A percentile compares a stretch with the other conserved stretches of the same genome.
Evolutionary conservation across 106 monocot genomes (phyloP).

Genomic region (Dactylorhiza incarnata): DNA sequence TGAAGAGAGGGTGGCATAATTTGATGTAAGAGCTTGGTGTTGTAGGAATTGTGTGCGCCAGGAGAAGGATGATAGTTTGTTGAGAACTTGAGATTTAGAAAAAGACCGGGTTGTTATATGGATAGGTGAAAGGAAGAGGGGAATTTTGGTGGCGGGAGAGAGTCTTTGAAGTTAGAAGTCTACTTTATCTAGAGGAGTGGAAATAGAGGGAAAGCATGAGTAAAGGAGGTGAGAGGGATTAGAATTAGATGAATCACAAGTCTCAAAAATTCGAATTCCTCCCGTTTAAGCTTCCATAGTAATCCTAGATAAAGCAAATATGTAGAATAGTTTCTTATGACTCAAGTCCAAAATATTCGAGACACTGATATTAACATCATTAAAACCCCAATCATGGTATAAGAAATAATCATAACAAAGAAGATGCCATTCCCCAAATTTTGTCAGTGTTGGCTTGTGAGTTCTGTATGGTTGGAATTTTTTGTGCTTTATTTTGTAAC

Average conservation of each 20-base stretch:
- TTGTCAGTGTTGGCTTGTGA: no score
- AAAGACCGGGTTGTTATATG: not conserved
- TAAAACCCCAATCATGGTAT: no score
- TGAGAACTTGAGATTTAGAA: not conserved
- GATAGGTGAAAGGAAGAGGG: not conserved
- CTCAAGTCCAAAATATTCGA: not conserved
- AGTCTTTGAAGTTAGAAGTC: not conserved
- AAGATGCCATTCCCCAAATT: no score
- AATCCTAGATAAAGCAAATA: not conserved
- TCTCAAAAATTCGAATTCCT: not conserved
- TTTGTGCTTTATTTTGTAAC: no score
- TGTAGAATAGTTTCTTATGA: not conserved
- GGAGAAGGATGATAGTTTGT: not conserved
- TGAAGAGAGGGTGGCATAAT: not conserved
- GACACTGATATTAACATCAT: no score
- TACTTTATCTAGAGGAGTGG: not conserved
- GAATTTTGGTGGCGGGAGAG: not conserved
- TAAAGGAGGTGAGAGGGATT: not conserved
- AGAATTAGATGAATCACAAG: not conserved
- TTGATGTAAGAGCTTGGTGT: not conserved
- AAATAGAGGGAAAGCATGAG: not conserved
- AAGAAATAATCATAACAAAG: no score
- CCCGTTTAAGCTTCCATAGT: not conserved
- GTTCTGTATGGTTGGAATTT: no score
- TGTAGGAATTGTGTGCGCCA: not conserved